Percentiles rank a stretch among this genome's conserved stretches.
phyloP scores from a whole-genome alignment of 2,329 filamentous ascomycete genomes.

The Aureobasidium sp. region DNA sequence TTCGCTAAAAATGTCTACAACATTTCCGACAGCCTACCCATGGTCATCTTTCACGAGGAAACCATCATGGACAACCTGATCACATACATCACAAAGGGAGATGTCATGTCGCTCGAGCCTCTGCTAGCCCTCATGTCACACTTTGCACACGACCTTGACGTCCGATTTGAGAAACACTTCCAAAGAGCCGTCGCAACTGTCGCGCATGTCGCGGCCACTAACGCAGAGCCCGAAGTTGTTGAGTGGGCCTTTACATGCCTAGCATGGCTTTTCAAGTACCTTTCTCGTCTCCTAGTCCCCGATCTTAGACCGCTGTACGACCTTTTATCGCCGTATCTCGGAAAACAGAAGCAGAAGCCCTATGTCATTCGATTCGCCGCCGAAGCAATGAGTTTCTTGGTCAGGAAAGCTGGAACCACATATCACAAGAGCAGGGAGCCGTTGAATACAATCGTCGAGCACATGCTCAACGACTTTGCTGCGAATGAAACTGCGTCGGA shows the following conservation, averaged over 20 bases:
- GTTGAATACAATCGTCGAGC: constrained; percentile 62
- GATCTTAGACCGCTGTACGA: constrained; percentile 80
- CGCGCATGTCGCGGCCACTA: constrained; percentile 67
- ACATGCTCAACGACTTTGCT: constrained; percentile 64
- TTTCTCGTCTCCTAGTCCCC: constrained; percentile 77
- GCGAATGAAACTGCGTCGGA: constrained; percentile 49
- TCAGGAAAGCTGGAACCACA: constrained; percentile 77
- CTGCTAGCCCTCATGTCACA: constrained; percentile 82
- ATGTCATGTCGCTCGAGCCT: constrained; percentile 76
- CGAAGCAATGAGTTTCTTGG: constrained; percentile 87
- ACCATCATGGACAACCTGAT: constrained; percentile 73
- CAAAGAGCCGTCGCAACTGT: constrained; percentile 67
- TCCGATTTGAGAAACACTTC: constrained; percentile 84
- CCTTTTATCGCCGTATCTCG: constrained; percentile 76
- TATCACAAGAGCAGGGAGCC: constrained; percentile 66
- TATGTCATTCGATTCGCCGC: constrained; percentile 90
- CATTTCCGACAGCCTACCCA: constrained; percentile 80
- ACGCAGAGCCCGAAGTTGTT: constrained; percentile 71
- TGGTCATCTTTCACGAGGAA: constrained; percentile 85
- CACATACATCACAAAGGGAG: constrained; percentile 68
- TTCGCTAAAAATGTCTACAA: constrained; percentile 71
- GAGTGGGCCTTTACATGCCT: constrained; percentile 96
- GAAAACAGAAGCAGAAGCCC: constrained; percentile 71
- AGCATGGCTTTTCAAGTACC: constrained; percentile 95
- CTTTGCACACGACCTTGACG: constrained; percentile 88